A percentile compares a stretch with the other conserved stretches of the same genome.
These are phyloP conservation scores for Arachnomyces sp. DNA, from an alignment of 2,329 filamentous ascomycete species.

Conservation along the genomic window DNA sequence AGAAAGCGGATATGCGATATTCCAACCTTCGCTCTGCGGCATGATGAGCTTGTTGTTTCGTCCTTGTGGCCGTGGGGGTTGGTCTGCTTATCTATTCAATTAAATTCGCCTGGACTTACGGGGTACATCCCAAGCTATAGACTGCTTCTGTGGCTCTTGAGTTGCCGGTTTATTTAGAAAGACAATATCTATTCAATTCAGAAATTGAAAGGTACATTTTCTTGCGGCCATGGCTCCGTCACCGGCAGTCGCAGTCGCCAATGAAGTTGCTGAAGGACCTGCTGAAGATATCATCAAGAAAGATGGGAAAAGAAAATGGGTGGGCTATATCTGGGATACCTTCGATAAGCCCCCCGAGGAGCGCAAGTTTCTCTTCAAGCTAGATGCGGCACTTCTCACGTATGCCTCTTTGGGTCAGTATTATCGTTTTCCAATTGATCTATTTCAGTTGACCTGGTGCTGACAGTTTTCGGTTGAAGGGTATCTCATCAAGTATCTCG, in stretches of 20 bases:
- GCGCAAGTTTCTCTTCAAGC: constrained; percentile 42
- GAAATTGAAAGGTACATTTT: neutral
- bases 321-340: constrained; percentile 47
- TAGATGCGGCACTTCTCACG: constrained; percentile 42
- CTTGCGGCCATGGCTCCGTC: constrained; percentile 14
- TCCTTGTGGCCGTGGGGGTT: too few species aligned
- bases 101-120: too few species aligned
- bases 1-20: too few species aligned
- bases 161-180: too few species aligned
- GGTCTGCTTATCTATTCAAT: too few species aligned
- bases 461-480: constrained; percentile 19
- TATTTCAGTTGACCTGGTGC: neutral
- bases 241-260: constrained; percentile 8
- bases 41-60: too few species aligned
- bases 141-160: too few species aligned
- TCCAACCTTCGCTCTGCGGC: too few species aligned
- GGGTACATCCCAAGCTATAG: too few species aligned
- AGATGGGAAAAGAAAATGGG: constrained; percentile 35
- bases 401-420: constrained; percentile 37
- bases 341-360: constrained; percentile 47
- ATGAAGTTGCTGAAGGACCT: constrained; percentile 6
- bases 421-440: neutral
- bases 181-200: constrained; percentile 5
- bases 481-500: constrained; percentile 46
- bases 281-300: constrained; percentile 20